phyloP scores from a whole-genome alignment of 1,284 basidiomycete species.

The Mycena citricolor region DNA sequence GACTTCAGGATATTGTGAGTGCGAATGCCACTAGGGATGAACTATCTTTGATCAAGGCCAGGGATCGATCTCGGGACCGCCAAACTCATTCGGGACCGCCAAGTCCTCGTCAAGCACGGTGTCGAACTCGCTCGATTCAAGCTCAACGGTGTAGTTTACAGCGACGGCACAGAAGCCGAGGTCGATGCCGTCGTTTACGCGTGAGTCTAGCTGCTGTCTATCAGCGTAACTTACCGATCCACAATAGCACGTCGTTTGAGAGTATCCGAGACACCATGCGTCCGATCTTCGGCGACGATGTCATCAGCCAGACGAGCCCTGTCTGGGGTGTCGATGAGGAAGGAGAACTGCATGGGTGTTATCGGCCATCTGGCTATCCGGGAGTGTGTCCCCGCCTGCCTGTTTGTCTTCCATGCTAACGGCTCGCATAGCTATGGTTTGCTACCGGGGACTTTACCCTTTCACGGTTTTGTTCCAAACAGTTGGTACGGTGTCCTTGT shows the following conservation, averaged over 20 bases:
- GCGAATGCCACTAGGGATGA: too few relatives aligned
- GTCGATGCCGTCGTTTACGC: conserved; percentile 30
- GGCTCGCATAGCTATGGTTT: too few relatives aligned
- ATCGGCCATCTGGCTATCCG: too few relatives aligned
- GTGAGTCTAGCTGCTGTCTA: conserved; percentile 14
- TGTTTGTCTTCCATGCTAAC: too few relatives aligned
- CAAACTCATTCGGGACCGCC: conserved; percentile 25
- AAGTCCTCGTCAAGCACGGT: conserved; percentile 29
- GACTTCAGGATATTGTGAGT: conserved; percentile 5
- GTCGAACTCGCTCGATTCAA: conserved; percentile 25
- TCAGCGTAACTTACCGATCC: neutral
- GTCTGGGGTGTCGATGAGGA: conserved; percentile 18
- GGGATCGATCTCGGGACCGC: conserved; percentile 13
- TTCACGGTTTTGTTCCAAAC: too few relatives aligned
- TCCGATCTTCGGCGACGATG: conserved; percentile 7
- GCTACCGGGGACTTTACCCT: too few relatives aligned
- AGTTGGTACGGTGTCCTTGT: too few relatives aligned
- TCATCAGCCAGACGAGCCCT: conserved; percentile 6
- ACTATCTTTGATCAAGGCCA: neutral
- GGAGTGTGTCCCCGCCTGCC: too few relatives aligned
- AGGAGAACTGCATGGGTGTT: conserved; percentile 13
- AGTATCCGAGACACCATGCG: conserved; percentile 24
- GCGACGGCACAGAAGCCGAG: conserved; percentile 26
- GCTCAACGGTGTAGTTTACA: conserved; percentile 25
- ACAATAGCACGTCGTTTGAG: conserved; percentile 19